Base-by-base conservation (phyloP, 2,329 filamentous ascomycete genomes). In the Lachnellula hyalina region DNA sequence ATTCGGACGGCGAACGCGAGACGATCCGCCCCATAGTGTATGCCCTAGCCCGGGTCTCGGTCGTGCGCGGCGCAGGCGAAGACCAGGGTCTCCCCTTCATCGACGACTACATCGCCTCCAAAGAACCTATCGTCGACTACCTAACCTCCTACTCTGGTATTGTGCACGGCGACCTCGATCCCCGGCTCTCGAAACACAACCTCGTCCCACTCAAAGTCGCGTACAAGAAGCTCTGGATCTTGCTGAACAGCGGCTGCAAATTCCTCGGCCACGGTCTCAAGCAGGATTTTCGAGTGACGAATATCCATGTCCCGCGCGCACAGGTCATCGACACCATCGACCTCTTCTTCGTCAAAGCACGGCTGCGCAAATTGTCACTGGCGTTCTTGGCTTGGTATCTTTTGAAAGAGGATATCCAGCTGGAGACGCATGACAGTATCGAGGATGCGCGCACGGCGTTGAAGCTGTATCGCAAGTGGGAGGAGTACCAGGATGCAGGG, bases 141-240 rank as follows among this genome's bases (percentile, higher is more conserved):
- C 78, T 99, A 38, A 99, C 95, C 0, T 86, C 88, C 45, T 97
- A 90, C 75, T 97, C 93, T 0, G 94, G 94, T 42, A 96, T 99
- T 63, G 87, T 86, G 4, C 82, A 86, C 1, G 86, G 87, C 21
- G 94, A 99, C 67, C 78, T 99, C 8, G 91, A 96, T 63, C 84
- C 87, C 25, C 79, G 84, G 53, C 79, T 82, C n/a, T 89, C 88
- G 44, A 82, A 80, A 52, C 93, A 96, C 71, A 90, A 90, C 52
- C 81, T 97, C 0, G 85, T 97, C 8, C 82, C 88, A 1, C 79
- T 97, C 41, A 99, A 99, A 70, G 82, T 89, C 55, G 92, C 90
- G 1, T 99, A 97, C 78, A 99, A 99, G 74, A 96, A 96, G 71
- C 84, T 99, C 32, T 99, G 95, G 95, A 83, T 97, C 15, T 79